Percentiles rank a stretch among this genome's conserved stretches.
Conservation (phyloP, 306 rosid genomes). For the Cotoneaster glaucophyllus region DNA sequence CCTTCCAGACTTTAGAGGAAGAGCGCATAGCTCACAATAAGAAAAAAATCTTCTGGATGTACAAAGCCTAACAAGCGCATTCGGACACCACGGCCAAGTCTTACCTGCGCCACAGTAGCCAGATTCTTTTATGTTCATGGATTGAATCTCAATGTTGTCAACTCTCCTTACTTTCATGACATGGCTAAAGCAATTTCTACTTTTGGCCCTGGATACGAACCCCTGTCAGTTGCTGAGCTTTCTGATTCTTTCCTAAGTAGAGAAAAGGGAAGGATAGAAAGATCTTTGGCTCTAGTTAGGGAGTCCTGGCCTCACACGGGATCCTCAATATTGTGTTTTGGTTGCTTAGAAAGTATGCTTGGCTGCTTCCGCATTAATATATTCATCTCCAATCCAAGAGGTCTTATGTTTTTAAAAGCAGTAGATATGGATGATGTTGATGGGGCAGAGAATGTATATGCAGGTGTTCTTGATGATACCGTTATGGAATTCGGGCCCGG, state of each 20-base stretch:
- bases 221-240: conserved; percentile 35
- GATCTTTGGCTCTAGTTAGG: conserved; percentile 34
- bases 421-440: conserved; percentile 25
- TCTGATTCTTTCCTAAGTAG: conserved; percentile 32
- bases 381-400: conserved; percentile 47
- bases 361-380: conserved; percentile 37
- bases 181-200: conserved; percentile 43
- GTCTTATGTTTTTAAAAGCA: conserved; percentile 42
- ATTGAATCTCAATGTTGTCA: conserved; percentile 25
- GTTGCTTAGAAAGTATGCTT: conserved; percentile 20
- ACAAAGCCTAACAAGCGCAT: conserved; percentile 37
- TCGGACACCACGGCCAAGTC: conserved; percentile 25
- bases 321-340: conserved; percentile 42
- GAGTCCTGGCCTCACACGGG: conserved; percentile 54
- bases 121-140: conserved; percentile 50
- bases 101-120: conserved; percentile 25
- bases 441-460: conserved; percentile 21
- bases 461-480: conserved; percentile 32
- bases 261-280: conserved; percentile 53
- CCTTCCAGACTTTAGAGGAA: conserved; percentile 45
- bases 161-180: conserved; percentile 46
- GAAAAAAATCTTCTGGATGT: conserved; percentile 29
- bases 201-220: conserved; percentile 48
- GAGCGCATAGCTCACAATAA: conserved; percentile 35
- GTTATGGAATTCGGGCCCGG: conserved; percentile 30